phyloP scores from a whole-genome alignment of 371 early-diverging fungal genomes.

The Mucor plumbeus region DNA sequence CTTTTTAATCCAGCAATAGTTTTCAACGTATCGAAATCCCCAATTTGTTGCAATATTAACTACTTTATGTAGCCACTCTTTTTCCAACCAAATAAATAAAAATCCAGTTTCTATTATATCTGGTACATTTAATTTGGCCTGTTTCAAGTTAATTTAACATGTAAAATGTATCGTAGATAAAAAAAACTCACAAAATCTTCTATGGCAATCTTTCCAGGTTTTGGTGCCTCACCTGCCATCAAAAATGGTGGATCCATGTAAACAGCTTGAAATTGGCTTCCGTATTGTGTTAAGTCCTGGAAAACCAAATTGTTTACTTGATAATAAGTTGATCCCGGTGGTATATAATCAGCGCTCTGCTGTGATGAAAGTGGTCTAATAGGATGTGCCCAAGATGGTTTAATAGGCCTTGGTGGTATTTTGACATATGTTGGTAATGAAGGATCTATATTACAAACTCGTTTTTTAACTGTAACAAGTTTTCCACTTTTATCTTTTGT shows the following conservation, averaged over 20 bases:
- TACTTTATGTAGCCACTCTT: slow-evolving; percentile 83
- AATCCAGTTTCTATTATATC: slow-evolving; percentile 78
- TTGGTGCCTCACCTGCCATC: slow-evolving; percentile 70
- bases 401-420: slow-evolving; percentile 84
- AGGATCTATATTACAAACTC: slow-evolving; percentile 80
- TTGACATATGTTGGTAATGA: slow-evolving; percentile 86
- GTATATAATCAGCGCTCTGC: neutral
- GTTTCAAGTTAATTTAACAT: neutral
- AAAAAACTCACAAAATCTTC: slow-evolving; percentile 62
- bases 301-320: slow-evolving; percentile 42
- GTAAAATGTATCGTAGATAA: neutral
- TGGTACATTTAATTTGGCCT: slow-evolving; percentile 61
- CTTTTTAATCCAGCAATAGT: slow-evolving; percentile 93
- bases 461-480: slow-evolving; percentile 80
- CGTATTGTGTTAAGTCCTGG: slow-evolving; percentile 63
- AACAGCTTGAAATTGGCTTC: slow-evolving; percentile 75
- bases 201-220: slow-evolving; percentile 69
- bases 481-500: slow-evolving; percentile 84
- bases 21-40: slow-evolving; percentile 95
- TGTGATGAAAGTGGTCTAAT: slow-evolving; percentile 46
- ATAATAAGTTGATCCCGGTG: slow-evolving; percentile 32
- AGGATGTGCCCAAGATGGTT: slow-evolving; percentile 84
- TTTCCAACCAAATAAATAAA: slow-evolving; percentile 92
- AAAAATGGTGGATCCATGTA: slow-evolving; percentile 93
- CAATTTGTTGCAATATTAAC: slow-evolving; percentile 74